Conservation (phyloP, 1,139 yeast species). For the Scheffersomyces segobiensis region DNA sequence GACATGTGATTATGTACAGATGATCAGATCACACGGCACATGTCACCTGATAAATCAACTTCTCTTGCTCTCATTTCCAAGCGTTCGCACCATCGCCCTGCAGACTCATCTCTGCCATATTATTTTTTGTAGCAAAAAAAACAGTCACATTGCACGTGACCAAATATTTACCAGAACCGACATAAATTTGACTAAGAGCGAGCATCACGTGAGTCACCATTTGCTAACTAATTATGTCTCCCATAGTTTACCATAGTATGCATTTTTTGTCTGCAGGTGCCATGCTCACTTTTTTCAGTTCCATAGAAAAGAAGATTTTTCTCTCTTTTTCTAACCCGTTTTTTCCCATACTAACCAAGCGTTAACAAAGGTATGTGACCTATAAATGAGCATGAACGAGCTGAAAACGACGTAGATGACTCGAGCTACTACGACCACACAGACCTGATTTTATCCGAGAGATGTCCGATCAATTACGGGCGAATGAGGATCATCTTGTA, state of each 20-base stretch:
- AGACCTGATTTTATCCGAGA: neutral
- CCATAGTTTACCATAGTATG: neutral
- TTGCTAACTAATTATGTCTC: neutral
- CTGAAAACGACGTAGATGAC: neutral
- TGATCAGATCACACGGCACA: neutral
- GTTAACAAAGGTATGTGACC: conserved; percentile 22
- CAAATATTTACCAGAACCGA: neutral
- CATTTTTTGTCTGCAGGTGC: neutral
- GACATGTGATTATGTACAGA: neutral
- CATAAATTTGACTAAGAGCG: neutral
- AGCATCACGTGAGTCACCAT: neutral
- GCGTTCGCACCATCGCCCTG: neutral
- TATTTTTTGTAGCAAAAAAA: too few relatives aligned
- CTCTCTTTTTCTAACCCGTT: conserved; percentile 1
- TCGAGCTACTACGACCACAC: neutral
- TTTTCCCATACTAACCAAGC: conserved; percentile 12
- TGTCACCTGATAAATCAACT: neutral
- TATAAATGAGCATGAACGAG: neutral
- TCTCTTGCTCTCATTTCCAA: neutral
- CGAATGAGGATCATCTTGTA: neutral
- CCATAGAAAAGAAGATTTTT: neutral
- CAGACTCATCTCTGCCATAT: neutral
- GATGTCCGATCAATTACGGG: neutral
- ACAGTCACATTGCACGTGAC: neutral
- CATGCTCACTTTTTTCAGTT: neutral